Conservation (phyloP, 2,329 filamentous ascomycete genomes). For the Trichoderma semiorbis region DNA sequence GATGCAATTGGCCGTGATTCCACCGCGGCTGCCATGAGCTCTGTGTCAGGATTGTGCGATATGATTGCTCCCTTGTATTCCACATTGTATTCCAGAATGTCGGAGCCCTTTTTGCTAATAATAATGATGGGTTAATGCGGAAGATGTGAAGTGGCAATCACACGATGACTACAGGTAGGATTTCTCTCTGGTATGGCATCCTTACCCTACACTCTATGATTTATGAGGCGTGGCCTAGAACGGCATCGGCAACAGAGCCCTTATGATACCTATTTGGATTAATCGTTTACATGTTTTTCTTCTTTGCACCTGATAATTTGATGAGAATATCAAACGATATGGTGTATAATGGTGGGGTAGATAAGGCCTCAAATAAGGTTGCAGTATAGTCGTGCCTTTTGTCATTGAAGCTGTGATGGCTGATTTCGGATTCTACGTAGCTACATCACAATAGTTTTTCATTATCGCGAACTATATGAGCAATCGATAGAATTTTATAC, state of each 20-base stretch:
- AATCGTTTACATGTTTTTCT: neutral
- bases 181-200: neutral
- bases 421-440: neutral
- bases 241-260: neutral
- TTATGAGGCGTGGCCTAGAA: neutral
- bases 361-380: neutral
- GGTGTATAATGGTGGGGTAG: neutral
- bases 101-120: neutral
- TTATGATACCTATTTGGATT: neutral
- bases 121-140: neutral
- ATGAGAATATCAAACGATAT: neutral
- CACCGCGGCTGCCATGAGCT: neutral
- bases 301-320: neutral
- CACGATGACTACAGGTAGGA: neutral
- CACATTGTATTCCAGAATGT: neutral
- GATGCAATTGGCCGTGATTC: neutral
- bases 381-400: neutral
- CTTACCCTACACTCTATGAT: neutral
- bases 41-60: neutral
- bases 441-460: neutral
- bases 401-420: neutral
- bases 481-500: neutral
- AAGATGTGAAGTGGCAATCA: neutral
- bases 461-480: neutral
- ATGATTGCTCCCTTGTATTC: neutral